Conservation (phyloP, 2,329 filamentous ascomycete species). For the Fusarium azukiicola region DNA sequence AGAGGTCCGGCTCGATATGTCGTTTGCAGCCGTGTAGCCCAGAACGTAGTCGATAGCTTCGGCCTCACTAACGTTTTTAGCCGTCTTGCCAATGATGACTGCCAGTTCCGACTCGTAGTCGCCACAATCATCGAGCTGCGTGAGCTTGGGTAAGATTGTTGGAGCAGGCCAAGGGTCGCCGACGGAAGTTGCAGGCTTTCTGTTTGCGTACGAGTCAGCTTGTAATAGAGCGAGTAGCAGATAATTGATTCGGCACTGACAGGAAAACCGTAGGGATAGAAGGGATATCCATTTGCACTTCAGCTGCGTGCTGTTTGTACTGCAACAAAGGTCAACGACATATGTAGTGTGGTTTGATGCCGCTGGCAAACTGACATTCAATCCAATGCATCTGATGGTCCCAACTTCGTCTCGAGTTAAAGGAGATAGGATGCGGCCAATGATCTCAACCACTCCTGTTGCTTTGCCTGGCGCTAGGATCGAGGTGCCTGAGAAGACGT, state of each 20-base stretch:
- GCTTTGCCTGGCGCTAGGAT: slow-evolving; percentile 75
- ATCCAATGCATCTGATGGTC: slow-evolving; percentile 78
- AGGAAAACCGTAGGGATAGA: slow-evolving; percentile 78
- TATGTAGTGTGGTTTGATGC: no score
- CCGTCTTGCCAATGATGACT: slow-evolving; percentile 73
- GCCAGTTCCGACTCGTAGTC: slow-evolving; percentile 81
- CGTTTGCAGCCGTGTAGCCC: slow-evolving; percentile 82
- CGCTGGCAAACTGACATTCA: slow-evolving; percentile 67
- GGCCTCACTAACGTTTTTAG: slow-evolving; percentile 75
- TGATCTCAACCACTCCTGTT: slow-evolving; percentile 69
- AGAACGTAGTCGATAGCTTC: slow-evolving; percentile 80
- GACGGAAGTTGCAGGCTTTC: slow-evolving; percentile 75
- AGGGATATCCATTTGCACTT: slow-evolving; percentile 74
- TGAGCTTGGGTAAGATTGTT: slow-evolving; percentile 72
- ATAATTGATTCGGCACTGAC: slow-evolving; percentile 46
- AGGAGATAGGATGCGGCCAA: slow-evolving; percentile 71
- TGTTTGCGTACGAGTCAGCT: slow-evolving; percentile 28
- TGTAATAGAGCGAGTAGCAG: background rate
- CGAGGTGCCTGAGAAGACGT: slow-evolving; percentile 78
- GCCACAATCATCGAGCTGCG: slow-evolving; percentile 72
- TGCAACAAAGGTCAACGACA: slow-evolving; percentile 33
- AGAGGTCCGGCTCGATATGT: slow-evolving; percentile 71
- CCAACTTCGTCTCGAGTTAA: slow-evolving; percentile 65
- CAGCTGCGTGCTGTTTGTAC: slow-evolving; percentile 65
- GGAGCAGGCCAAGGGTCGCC: slow-evolving; percentile 75